phyloP scores from a whole-genome alignment of 2,329 filamentous ascomycete species.

The Ascocoryne sarcoides region DNA sequence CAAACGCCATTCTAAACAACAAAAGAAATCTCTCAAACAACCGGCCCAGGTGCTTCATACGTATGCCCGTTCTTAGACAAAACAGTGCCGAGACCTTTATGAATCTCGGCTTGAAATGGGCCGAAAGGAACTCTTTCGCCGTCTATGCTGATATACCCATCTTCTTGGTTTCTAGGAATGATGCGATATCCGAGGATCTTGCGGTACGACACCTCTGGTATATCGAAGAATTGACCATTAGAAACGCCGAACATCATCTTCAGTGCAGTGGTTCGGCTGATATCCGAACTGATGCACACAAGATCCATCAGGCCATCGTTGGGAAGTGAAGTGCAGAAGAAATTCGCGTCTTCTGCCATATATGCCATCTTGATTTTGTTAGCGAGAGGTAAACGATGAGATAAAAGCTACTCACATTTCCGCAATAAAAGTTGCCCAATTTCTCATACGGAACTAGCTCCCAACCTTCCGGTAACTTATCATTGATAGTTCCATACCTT shows the following conservation, averaged over 20 bases:
- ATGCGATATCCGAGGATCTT: slow-evolving; percentile 87
- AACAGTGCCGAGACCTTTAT: slow-evolving; percentile 74
- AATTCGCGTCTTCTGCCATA: slow-evolving; percentile 79
- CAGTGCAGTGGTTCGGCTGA: slow-evolving; percentile 57
- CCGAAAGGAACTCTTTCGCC: slow-evolving; percentile 82
- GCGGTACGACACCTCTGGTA: slow-evolving; percentile 66
- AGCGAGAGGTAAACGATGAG: background rate
- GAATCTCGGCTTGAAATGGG: slow-evolving; percentile 85
- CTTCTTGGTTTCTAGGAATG: slow-evolving; percentile 59
- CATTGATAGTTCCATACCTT: slow-evolving; percentile 70
- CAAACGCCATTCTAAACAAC: slow-evolving; percentile 8
- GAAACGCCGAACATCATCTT: slow-evolving; percentile 65
- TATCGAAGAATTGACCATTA: slow-evolving; percentile 66
- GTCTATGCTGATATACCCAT: slow-evolving; percentile 89
- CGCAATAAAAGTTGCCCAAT: slow-evolving; percentile 86
- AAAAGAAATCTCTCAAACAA: slow-evolving; percentile 4
- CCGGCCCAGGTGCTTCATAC: slow-evolving; percentile 55
- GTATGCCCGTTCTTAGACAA: slow-evolving; percentile 63
- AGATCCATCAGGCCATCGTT: slow-evolving; percentile 83
- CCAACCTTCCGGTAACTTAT: slow-evolving; percentile 72
- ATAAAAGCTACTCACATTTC: slow-evolving; percentile 53
- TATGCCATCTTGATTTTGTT: slow-evolving; percentile 61
- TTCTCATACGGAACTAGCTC: slow-evolving; percentile 63
- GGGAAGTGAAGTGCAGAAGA: slow-evolving; percentile 77
- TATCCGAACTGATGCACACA: slow-evolving; percentile 68